These are phyloP conservation scores for Clavispora vitiphila DNA, from an alignment of 805 yeast genomes.

Conservation along the genomic window DNA sequence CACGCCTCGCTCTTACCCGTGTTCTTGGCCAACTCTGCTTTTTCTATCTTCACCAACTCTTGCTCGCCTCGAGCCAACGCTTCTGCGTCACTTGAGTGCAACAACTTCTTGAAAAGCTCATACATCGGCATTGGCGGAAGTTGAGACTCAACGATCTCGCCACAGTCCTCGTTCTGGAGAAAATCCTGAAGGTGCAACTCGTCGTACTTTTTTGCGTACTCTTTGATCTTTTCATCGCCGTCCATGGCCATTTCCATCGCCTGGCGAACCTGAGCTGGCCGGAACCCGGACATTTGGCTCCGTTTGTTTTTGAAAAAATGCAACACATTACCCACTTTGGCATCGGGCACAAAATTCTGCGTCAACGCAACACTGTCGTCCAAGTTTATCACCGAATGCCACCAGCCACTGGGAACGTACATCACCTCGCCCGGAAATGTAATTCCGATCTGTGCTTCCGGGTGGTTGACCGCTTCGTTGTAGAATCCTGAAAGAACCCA, in stretches of 20 bases:
- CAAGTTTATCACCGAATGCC: constrained; percentile 90
- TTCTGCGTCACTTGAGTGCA: constrained; percentile 36
- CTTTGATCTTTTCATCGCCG: constrained; percentile 16
- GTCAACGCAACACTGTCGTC: constrained; percentile 83
- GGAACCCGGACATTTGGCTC: constrained; percentile 78
- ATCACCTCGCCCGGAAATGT: constrained; percentile 80
- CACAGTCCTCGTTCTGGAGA: constrained; percentile 57
- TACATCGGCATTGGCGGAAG: constrained; percentile 52
- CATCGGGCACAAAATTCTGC: constrained; percentile 77
- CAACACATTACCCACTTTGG: constrained; percentile 56
- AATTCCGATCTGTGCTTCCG: constrained; percentile 56
- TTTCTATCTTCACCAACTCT: constrained; percentile 30
- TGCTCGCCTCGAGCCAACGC: constrained; percentile 27
- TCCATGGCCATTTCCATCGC: constrained; percentile 22
- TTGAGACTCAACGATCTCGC: constrained; percentile 38
- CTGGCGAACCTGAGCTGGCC: constrained; percentile 45
- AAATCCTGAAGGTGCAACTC: constrained; percentile 15
- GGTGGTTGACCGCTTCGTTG: constrained; percentile 56
- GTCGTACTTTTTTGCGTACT: constrained; percentile 24
- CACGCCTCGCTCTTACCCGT: constrained; percentile 47
- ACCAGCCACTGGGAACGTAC: constrained; percentile 95
- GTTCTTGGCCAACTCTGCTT: constrained; percentile 19
- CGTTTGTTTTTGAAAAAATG: constrained; percentile 62
- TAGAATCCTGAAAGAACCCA: constrained; percentile 84
- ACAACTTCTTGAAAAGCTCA: constrained; percentile 53